These are phyloP conservation scores for Spatholobus suberectus DNA, from an alignment of 306 rosid genomes.

Conservation along the genomic window DNA sequence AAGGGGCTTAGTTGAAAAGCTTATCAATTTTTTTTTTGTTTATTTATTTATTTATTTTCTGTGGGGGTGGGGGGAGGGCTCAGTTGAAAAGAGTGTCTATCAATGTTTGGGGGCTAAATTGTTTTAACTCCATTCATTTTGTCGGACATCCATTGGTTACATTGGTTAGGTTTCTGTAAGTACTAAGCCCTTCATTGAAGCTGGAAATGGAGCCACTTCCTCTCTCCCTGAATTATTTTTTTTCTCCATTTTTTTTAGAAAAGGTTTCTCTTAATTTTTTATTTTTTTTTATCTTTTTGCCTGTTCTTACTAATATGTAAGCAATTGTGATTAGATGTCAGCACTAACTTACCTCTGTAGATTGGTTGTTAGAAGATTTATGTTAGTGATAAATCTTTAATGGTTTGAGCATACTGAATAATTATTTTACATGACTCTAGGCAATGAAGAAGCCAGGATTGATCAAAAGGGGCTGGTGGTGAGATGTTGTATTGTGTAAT, in stretches of 20 bases:
- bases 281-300: neutral
- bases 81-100: neutral
- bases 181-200: neutral
- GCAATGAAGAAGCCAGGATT: slow-evolving; percentile 85
- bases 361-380: slow-evolving; percentile 16
- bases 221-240: neutral
- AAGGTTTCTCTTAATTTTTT: neutral
- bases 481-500: slow-evolving; percentile 82
- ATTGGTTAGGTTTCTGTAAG: neutral
- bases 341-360: neutral
- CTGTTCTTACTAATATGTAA: neutral
- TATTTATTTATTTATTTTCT: no score
- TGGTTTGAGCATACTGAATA: slow-evolving; percentile 33
- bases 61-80: no score
- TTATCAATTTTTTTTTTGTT: no score
- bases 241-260: neutral
- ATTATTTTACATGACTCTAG: slow-evolving; percentile 45
- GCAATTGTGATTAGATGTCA: neutral
- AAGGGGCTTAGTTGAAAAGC: neutral
- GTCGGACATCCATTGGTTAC: neutral
- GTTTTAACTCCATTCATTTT: neutral
- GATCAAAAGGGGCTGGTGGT: slow-evolving; percentile 93
- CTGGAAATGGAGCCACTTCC: neutral
- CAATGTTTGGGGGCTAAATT: neutral
- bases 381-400: neutral